Evolutionary conservation across 1,284 basidiomycete genomes (phyloP).

Genomic region (Bjerkandera adusta): DNA sequence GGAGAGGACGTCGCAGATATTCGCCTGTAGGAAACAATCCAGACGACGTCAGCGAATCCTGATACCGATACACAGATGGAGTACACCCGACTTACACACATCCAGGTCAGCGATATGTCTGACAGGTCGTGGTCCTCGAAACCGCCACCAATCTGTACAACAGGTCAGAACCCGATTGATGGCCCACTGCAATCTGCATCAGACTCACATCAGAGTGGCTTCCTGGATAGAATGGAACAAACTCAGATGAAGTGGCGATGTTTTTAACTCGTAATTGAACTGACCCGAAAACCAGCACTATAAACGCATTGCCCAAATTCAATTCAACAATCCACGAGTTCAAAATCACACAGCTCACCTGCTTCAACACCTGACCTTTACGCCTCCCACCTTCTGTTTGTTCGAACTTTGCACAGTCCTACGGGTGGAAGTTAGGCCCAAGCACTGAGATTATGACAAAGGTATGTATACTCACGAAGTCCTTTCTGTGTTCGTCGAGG

Average conservation of each 20-base stretch:
- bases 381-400: slow-evolving; percentile 50
- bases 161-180: too few relatives aligned
- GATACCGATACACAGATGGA: too few relatives aligned
- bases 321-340: slow-evolving; percentile 8
- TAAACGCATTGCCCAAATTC: neutral
- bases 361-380: slow-evolving; percentile 60
- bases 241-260: neutral
- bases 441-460: neutral
- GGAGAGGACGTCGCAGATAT: slow-evolving; percentile 52
- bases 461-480: slow-evolving; percentile 50
- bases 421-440: neutral
- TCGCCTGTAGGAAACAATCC: too few relatives aligned
- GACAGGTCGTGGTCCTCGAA: slow-evolving; percentile 66
- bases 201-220: slow-evolving; percentile 58
- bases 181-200: too few relatives aligned
- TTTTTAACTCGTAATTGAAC: slow-evolving; percentile 16
- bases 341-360: slow-evolving; percentile 37
- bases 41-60: slow-evolving; percentile 5
- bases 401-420: slow-evolving; percentile 63
- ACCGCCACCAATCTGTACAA: slow-evolving; percentile 62
- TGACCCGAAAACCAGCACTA: slow-evolving; percentile 70
- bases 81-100: slow-evolving; percentile 44
- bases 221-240: slow-evolving; percentile 31
- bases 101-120: slow-evolving; percentile 64
- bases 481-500: slow-evolving; percentile 58